phyloP scores from a whole-genome alignment of 108 stramenopile species.

The Hondaea fermentalgiana region DNA sequence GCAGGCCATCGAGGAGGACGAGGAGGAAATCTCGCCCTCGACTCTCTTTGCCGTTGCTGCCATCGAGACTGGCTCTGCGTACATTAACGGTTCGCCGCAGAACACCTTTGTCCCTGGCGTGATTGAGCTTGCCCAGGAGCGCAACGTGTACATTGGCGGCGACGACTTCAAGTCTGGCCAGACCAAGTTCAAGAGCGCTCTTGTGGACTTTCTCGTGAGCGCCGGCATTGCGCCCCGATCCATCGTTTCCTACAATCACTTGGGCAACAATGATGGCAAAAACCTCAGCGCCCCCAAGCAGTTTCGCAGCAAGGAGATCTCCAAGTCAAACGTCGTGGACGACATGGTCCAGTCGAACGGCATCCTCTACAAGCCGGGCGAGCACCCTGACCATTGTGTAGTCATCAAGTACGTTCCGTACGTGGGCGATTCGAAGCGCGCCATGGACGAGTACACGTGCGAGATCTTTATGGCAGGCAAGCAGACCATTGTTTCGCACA shows the following conservation, averaged over 20 bases:
- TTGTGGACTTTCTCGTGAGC: conserved; percentile 90
- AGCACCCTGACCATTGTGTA: conserved; percentile 95
- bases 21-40: conserved; percentile 83
- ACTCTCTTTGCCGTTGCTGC: conserved; percentile 90
- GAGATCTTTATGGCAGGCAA: conserved; percentile 97
- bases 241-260: conserved; percentile 96
- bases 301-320: conserved; percentile 96
- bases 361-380: conserved; percentile 83
- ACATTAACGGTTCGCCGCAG: conserved; percentile 96
- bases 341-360: conserved; percentile 96
- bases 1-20: conserved; percentile 66
- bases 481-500: conserved; percentile 97
- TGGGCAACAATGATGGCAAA: conserved; percentile 96
- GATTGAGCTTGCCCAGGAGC: conserved; percentile 69
- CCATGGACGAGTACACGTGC: conserved; percentile 96
- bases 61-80: conserved; percentile 84
- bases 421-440: conserved; percentile 93
- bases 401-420: conserved; percentile 95
- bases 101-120: conserved; percentile 98
- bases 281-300: conserved; percentile 87
- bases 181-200: conserved; percentile 92
- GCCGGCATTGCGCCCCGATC: conserved; percentile 93
- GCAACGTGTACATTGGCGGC: conserved; percentile 80
- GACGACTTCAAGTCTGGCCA: conserved; percentile 99
- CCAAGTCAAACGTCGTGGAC: conserved; percentile 94